These are phyloP conservation scores for Pyricularia sp. DNA, from an alignment of 2,329 filamentous ascomycete species.

Conservation along the genomic window DNA sequence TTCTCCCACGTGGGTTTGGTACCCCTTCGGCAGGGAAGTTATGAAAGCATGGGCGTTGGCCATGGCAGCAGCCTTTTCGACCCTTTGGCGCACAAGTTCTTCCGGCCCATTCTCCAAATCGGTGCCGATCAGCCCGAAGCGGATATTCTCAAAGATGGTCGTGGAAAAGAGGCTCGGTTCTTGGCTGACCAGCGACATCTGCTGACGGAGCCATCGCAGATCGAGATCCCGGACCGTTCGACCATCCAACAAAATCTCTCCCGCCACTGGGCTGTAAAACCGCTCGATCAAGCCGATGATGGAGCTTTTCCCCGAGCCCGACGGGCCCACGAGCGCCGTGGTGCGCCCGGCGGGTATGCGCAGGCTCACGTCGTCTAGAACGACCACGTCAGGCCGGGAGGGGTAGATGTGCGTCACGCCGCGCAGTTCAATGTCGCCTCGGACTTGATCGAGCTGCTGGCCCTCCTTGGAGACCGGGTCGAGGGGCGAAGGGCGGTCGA, in stretches of 20 bases:
- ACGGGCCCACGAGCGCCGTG: constrained; percentile 87
- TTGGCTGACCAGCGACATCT: constrained; percentile 87
- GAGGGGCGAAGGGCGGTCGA: constrained; percentile 78
- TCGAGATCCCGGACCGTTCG: constrained; percentile 75
- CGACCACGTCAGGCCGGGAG: constrained; percentile 78
- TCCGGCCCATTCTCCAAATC: constrained; percentile 57
- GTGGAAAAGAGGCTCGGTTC: constrained; percentile 87
- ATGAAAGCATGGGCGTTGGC: constrained; percentile 95
- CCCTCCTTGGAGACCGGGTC: constrained; percentile 62
- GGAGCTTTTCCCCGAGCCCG: constrained; percentile 90
- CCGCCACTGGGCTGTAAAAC: constrained; percentile 84
- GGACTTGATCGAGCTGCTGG: constrained; percentile 58
- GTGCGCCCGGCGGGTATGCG: constrained; percentile 81
- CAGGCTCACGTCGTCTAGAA: constrained; percentile 78
- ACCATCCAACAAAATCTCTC: constrained; percentile 71
- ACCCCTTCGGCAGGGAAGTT: constrained; percentile 69
- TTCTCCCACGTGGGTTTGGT: constrained; percentile 92
- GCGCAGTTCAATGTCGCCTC: constrained; percentile 71
- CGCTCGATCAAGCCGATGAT: constrained; percentile 89
- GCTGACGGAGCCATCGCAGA: constrained; percentile 81
- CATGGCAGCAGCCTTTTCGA: constrained; percentile 76
- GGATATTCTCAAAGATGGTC: constrained; percentile 83
- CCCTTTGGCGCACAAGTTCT: constrained; percentile 59
- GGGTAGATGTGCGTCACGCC: constrained; percentile 91
- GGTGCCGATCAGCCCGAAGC: constrained; percentile 84